Base-by-base conservation (phyloP, 805 yeast genomes). In the Suhomyces sp. region DNA sequence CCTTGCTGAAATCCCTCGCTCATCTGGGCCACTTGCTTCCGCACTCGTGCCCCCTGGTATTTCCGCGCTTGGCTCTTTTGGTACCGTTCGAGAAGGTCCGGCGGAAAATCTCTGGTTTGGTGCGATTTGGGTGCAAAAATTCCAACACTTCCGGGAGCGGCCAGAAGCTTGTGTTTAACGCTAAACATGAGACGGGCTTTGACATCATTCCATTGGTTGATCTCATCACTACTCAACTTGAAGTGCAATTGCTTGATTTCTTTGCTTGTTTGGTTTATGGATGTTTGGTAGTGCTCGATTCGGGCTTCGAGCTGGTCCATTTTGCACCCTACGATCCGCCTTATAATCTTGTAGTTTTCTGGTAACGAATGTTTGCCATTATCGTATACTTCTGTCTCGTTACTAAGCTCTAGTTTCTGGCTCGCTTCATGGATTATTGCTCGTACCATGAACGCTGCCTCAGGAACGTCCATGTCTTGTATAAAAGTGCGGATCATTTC, bases 1-100 rank as follows among this genome's bases (percentile, higher is more conserved):
- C 54, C 53, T 47, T 60, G 63, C 24, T 54, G 53, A 10, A 67
- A 60, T 33, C 68, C 71, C 21, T 56, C 49, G 43, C 53, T 57
- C 21, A 68, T 53, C 52, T 67, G 58, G 17, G 44, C 46, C 44
- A 65, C 49, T 1, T 63, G 51, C 8, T 53, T 54, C 44, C 54
- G 53, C 24, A 25, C 25, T 6, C 50, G 48, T 20, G 47, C 45
- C 6, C 46, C 37, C n/a, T 25, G 31, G 29, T 31, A 50, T 27
- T 52, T 52, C 20, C 45, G 44, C 20, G 25, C 33, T 33, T 56
- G 55, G 19, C n/a, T 40, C 43, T 33, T 25, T 10, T 25, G 47
- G 43, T 53, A 47, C 39, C 24, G 29, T 6, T 19, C 19, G 12
- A 49, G 24, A 20, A 46, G 33, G 13, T 39, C 46, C 15, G 33